Conservation (phyloP, 2,329 filamentous ascomycete species). For the Chaetomiaceae sp. region DNA sequence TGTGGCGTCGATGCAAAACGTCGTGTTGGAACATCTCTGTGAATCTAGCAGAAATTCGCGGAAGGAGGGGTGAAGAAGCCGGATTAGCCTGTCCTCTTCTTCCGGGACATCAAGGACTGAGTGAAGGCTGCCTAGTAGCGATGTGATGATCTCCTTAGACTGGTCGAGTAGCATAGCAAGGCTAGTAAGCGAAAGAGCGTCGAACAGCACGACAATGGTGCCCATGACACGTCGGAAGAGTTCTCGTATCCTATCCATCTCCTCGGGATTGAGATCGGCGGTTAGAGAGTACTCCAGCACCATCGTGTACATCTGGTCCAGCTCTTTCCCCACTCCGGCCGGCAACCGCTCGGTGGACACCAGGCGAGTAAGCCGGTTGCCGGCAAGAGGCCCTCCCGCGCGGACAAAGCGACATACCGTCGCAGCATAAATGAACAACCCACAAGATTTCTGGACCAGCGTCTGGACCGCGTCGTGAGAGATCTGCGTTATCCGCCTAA, state of each 20-base stretch:
- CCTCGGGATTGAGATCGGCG: not conserved
- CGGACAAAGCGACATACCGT: conserved; percentile 6
- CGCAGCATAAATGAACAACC: conserved; percentile 6
- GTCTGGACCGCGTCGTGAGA: not conserved
- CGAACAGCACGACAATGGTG: conserved; percentile 5
- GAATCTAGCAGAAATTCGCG: conserved; percentile 4
- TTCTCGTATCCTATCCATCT: conserved; percentile 2
- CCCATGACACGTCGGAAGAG: conserved; percentile 2
- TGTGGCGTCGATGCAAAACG: not conserved
- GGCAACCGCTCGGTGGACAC: conserved; percentile 3
- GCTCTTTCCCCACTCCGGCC: not conserved
- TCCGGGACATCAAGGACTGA: conserved; percentile 5
- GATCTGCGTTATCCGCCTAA: not conserved
- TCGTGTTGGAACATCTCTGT: conserved; percentile 4
- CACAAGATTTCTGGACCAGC: conserved; percentile 2
- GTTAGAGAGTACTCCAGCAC: conserved; percentile 3
- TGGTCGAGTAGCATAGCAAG: conserved; percentile 2
- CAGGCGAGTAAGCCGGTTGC: conserved; percentile 4
- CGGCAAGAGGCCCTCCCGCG: not conserved
- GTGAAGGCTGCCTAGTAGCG: not conserved
- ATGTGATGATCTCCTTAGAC: conserved; percentile 1
- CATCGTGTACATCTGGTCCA: conserved; percentile 6
- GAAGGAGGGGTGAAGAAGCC: conserved; percentile 8
- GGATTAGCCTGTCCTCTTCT: conserved; percentile 5
- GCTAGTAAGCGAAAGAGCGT: conserved; percentile 1